A percentile compares a stretch with the other conserved stretches of the same genome.
Evolutionary conservation across 345 rosid species (phyloP).

Genomic region (Camelina hispida): DNA sequence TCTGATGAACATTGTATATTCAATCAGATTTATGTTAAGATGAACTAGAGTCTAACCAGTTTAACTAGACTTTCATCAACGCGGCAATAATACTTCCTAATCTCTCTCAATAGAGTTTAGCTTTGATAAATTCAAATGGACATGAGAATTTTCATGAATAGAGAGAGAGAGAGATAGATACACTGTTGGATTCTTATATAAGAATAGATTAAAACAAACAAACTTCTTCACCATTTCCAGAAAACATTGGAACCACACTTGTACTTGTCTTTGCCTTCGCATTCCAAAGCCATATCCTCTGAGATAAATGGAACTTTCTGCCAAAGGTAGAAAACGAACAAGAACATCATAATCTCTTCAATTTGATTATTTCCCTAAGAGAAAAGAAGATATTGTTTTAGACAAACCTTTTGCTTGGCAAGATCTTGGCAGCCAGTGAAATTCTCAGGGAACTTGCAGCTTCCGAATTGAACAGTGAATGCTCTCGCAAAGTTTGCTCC

Average conservation of each 20-base stretch:
- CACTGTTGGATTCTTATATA: slow-evolving; percentile 41
- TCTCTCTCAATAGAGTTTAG: slow-evolving; percentile 4
- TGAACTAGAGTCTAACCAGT: not conserved
- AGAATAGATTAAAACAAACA: slow-evolving; percentile 25
- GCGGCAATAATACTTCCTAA: not conserved
- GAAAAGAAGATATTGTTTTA: not conserved
- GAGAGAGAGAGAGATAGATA: slow-evolving; percentile 45
- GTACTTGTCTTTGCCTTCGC: slow-evolving; percentile 95
- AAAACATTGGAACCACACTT: slow-evolving; percentile 99
- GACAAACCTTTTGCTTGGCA: slow-evolving; percentile 88
- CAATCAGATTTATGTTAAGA: not conserved
- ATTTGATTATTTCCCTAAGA: not conserved
- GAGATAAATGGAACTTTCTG: slow-evolving; percentile 94
- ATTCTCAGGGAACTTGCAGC: slow-evolving; percentile 98
- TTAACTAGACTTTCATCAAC: no score
- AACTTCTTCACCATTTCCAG: slow-evolving; percentile 88
- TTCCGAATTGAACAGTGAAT: slow-evolving; percentile 86
- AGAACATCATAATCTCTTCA: slow-evolving; percentile 26
- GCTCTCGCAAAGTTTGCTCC: slow-evolving; percentile 99
- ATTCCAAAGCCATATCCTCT: slow-evolving; percentile 86
- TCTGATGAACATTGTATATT: not conserved
- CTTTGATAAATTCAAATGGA: slow-evolving; percentile 34
- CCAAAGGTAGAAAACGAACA: slow-evolving; percentile 32
- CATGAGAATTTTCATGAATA: slow-evolving; percentile 17
- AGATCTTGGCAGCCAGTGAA: slow-evolving; percentile 99